These are phyloP conservation scores for Coniella vitis DNA, from an alignment of 2,329 filamentous ascomycete genomes.

Conservation along the genomic window DNA sequence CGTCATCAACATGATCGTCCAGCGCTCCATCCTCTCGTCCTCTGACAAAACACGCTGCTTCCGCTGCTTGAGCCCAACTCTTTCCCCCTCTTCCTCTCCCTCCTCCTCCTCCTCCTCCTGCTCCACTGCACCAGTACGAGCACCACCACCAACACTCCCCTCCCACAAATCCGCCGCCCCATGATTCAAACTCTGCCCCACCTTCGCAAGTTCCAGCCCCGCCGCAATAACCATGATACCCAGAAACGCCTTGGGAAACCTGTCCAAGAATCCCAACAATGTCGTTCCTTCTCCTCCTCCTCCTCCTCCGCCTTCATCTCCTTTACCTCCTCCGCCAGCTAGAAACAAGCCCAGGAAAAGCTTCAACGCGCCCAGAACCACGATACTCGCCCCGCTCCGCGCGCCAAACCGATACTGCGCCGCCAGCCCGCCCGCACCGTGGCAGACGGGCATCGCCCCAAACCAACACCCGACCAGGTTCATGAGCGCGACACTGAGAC, in stretches of 20 bases:
- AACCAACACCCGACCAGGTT: conserved; percentile 87
- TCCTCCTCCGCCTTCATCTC: too few species aligned
- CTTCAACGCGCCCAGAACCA: conserved; percentile 72
- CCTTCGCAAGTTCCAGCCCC: conserved; percentile 79
- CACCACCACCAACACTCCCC: conserved; percentile 18
- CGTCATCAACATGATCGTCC: conserved; percentile 87
- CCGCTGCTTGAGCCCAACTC: conserved; percentile 20
- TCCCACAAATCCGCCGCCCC: conserved; percentile 55
- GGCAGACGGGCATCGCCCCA: conserved; percentile 90
- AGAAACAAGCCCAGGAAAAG: conserved; percentile 68
- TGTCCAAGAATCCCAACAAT: conserved; percentile 61
- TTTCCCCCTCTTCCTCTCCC: conserved; percentile 34
- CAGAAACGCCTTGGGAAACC: conserved; percentile 70
- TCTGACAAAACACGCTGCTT: conserved; percentile 51
- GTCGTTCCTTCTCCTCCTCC: conserved; percentile 45
- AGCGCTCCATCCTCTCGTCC: conserved; percentile 65
- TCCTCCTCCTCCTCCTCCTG: not conserved
- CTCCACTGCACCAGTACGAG: too few species aligned
- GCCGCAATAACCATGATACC: conserved; percentile 88
- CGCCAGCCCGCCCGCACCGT: conserved; percentile 84
- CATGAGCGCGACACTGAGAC: conserved; percentile 74
- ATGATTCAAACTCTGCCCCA: conserved; percentile 78
- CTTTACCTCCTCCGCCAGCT: not conserved
- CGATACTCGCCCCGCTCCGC: conserved; percentile 75
- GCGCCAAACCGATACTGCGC: conserved; percentile 90